Percentiles rank a stretch among this genome's conserved stretches.
Conservation (phyloP, 2,329 filamentous ascomycete species). For the Lecanicillium sp. region DNA sequence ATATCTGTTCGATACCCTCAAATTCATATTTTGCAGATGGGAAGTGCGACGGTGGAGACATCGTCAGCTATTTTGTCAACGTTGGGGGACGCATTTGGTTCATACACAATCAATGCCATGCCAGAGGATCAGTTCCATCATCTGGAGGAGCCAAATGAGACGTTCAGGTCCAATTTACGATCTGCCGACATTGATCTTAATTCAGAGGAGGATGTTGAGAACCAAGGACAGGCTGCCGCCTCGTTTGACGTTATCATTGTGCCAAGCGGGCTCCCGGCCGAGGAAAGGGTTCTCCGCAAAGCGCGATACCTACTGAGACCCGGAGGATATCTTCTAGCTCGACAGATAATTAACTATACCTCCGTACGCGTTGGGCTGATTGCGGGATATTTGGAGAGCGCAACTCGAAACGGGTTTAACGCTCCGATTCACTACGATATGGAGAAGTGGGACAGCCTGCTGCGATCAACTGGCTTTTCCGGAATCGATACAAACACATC, state of each 20-base stretch:
- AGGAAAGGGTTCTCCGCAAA: slow-evolving; percentile 7
- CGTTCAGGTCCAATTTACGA: too few relatives aligned
- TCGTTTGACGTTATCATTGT: slow-evolving; percentile 9
- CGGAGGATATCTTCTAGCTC: slow-evolving; percentile 9
- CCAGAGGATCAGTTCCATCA: too few relatives aligned
- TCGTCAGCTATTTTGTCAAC: too few relatives aligned
- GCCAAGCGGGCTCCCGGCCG: slow-evolving; percentile 3
- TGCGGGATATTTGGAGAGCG: too few relatives aligned
- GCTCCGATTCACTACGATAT: too few relatives aligned
- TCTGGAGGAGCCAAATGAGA: too few relatives aligned
- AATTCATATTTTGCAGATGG: slow-evolving; percentile 10
- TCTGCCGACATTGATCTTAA: too few relatives aligned
- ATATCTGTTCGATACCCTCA: slow-evolving; percentile 9
- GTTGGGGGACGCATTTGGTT: too few relatives aligned
- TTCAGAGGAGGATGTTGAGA: slow-evolving; percentile 4
- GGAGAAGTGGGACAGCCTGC: slow-evolving; percentile 6
- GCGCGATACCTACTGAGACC: slow-evolving; percentile 8
- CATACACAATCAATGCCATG: too few relatives aligned
- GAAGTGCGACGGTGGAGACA: too few relatives aligned
- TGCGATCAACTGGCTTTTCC: slow-evolving; percentile 9
- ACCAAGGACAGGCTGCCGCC: slow-evolving; percentile 7
- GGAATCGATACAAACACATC: slow-evolving; percentile 10
- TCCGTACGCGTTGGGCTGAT: slow-evolving; percentile 5
- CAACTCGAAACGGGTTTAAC: too few relatives aligned
- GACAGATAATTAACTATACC: slow-evolving; percentile 6